phyloP scores from a whole-genome alignment of 2,329 filamentous ascomycete species.

The Pyrenochaeta sp. region DNA sequence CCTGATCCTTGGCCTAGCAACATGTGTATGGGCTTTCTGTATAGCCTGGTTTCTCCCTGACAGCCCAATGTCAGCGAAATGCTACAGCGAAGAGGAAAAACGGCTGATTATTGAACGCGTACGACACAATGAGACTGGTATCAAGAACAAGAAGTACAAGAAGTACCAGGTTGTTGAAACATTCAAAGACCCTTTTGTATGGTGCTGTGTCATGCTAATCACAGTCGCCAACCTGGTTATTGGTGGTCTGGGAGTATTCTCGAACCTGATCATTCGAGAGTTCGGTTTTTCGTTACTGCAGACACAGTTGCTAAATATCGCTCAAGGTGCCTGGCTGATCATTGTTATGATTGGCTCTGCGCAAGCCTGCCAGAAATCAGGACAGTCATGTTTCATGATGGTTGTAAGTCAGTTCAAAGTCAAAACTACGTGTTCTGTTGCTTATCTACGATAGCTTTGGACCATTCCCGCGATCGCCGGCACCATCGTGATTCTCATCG shows the following conservation, averaged over 20 bases:
- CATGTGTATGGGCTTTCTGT: conserved; percentile 36
- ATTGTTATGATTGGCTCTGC: conserved; percentile 35
- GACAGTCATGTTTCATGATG: conserved; percentile 32
- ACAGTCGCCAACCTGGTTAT: conserved; percentile 37
- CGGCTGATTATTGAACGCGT: conserved; percentile 47
- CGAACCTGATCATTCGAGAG: conserved; percentile 40
- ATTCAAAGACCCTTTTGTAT: conserved; percentile 31
- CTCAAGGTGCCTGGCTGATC: conserved; percentile 34
- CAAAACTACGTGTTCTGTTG: no score
- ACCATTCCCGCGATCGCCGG: conserved; percentile 24
- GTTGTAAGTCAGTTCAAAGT: no score
- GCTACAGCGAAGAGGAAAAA: conserved; percentile 48
- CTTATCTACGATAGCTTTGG: background rate
- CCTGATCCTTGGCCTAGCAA: conserved; percentile 52
- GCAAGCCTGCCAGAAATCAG: conserved; percentile 20
- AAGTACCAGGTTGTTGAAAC: conserved; percentile 32
- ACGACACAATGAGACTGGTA: conserved; percentile 46
- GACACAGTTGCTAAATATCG: conserved; percentile 42
- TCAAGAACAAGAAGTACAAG: conserved; percentile 42
- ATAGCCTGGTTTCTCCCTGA: conserved; percentile 46
- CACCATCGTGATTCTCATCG: conserved; percentile 28
- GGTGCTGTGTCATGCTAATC: conserved; percentile 31
- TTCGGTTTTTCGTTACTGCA: conserved; percentile 39
- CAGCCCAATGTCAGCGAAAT: conserved; percentile 44
- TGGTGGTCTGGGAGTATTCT: conserved; percentile 50